Evolutionary conservation across 805 yeast species (phyloP), one percentile per base, ranked within the genome.

Genomic region (Candida gorgasii): DNA sequence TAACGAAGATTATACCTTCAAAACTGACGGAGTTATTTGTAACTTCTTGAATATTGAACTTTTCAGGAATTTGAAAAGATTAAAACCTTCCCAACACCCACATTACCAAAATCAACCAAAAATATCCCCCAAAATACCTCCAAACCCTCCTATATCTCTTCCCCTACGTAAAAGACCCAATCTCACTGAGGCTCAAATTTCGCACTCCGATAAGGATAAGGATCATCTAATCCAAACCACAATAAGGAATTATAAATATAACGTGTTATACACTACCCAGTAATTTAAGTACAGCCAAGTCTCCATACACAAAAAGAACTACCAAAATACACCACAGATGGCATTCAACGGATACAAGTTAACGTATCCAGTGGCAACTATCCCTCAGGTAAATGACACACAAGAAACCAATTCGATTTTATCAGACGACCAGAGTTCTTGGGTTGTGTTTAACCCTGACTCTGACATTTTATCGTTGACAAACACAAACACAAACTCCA

Each of bases 381-480:
- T 46, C 40, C 44, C 26, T 12, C 39, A 43, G 36, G 45, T 49
- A 29, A 22, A 46, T 22, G 52, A 51, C 9, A 40, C 45, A 20
- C 51, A 51, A 8, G 52, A 55, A 23, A 32, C 45, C 16, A 48
- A 43, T 36, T 51, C 55, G 30, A 57, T 57, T 8, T 39, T 58
- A 16, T 51, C 57, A 3, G 61, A 58, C 18, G 51, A 47, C 27
- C 58, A 57, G 36, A 53, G 59, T 6, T 53, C 53, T 48, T 58
- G 59, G 58, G 63, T 62, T 18, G 47, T 62, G 18, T 62, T 62
- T 29, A 53, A 60, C 42, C 66, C 66, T 5, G 62, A 51, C 12
- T 57, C 61, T 0, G 67, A 62, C 47, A 61, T 62, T 22, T 45
- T 62, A 40, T 59, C 64, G 8, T 42, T 53, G 7, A 58, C 65